Evolutionary conservation across 2,329 filamentous ascomycete genomes (phyloP).

Genomic region (Microdochium nivale): DNA sequence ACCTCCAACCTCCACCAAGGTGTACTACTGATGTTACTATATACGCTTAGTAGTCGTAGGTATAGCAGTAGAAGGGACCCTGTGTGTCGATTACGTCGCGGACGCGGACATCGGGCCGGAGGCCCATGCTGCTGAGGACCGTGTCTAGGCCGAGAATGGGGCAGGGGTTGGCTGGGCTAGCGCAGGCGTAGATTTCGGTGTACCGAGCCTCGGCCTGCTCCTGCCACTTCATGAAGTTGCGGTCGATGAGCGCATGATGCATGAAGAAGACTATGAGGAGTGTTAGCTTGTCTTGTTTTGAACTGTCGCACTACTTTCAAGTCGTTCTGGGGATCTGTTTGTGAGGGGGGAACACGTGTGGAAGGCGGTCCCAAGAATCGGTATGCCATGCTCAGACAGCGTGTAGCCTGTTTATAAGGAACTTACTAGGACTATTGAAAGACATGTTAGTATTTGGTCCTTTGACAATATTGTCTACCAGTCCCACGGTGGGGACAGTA

Average conservation of each 20-base stretch:
- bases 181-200: slow-evolving; percentile 19
- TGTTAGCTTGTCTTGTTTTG: background rate
- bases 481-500: background rate
- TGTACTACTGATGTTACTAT: background rate
- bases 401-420: no score
- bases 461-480: background rate
- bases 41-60: slow-evolving; percentile 16
- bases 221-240: slow-evolving; percentile 20
- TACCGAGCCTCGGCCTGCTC: slow-evolving; percentile 10
- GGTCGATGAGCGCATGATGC: slow-evolving; percentile 22
- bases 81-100: slow-evolving; percentile 15
- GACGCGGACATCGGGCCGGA: slow-evolving; percentile 18
- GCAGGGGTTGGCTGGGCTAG: slow-evolving; percentile 10
- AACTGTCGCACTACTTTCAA: no score
- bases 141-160: slow-evolving; percentile 17
- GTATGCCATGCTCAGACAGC: no score
- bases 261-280: slow-evolving; percentile 24
- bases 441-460: background rate
- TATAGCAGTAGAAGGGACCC: slow-evolving; percentile 17
- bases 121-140: slow-evolving; percentile 12
- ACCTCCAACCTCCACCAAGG: no score
- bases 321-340: no score
- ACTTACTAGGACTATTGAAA: background rate
- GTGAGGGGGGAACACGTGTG: no score
- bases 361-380: no score